phyloP scores from a whole-genome alignment of 768 basidiomycete species.

The Serendipita vermifera region DNA sequence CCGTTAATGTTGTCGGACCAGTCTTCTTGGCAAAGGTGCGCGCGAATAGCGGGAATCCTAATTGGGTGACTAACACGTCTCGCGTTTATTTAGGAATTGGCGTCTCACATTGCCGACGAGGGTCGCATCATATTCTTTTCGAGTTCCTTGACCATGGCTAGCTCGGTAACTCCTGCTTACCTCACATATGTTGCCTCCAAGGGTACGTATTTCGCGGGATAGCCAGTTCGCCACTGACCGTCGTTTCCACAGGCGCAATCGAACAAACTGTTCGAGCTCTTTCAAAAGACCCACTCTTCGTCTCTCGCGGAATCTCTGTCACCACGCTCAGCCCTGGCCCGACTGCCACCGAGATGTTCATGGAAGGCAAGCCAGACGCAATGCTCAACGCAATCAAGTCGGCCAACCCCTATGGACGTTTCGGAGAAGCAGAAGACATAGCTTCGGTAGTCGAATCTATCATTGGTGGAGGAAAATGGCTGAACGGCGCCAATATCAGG shows the following conservation, averaged over 20 bases:
- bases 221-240: too few relatives aligned
- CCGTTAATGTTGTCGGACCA: constrained; percentile 47
- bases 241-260: constrained; percentile 45
- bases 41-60: neutral
- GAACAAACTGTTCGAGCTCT: constrained; percentile 46
- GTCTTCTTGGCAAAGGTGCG: constrained; percentile 38
- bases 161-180: constrained; percentile 34
- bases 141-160: constrained; percentile 33
- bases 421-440: constrained; percentile 38
- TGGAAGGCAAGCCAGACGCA: constrained; percentile 32
- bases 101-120: neutral
- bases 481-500: constrained; percentile 44
- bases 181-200: constrained; percentile 35
- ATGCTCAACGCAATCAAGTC: constrained; percentile 14
- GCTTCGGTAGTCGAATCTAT: constrained; percentile 31
- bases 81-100: neutral
- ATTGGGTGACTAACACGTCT: too few relatives aligned
- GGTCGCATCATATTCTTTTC: constrained; percentile 41
- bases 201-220: too few relatives aligned
- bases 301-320: constrained; percentile 35
- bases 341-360: constrained; percentile 43
- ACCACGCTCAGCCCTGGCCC: constrained; percentile 46
- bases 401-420: constrained; percentile 34
- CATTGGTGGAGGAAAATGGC: constrained; percentile 10
- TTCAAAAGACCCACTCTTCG: constrained; percentile 33